Base-by-base conservation (phyloP, 1,284 basidiomycete species). In the Sanguinoderma infundibulare region DNA sequence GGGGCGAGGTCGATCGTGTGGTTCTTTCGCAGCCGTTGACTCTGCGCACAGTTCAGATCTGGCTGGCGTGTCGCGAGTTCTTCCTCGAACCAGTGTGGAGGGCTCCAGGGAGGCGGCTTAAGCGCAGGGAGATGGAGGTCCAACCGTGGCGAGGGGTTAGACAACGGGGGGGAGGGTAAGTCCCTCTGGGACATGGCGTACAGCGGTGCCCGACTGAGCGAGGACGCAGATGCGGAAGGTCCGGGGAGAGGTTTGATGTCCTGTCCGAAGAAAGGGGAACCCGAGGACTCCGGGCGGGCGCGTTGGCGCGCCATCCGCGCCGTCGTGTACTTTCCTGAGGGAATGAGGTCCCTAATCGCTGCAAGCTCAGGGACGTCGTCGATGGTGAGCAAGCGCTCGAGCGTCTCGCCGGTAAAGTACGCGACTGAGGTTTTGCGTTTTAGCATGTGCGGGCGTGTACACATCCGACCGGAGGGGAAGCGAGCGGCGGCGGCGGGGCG, bases 331-430 rank as follows among this genome's bases (percentile, higher is more conserved):
- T 68, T 67, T 24, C 83, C 86, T 5, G 83, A 77, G 0, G 89
- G 87, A 1, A 90, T 82, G 10, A 75, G 42, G 36, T 62, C 54
- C 50, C 69, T 74, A 28, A 90, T 77, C 55, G 81, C 79, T 38
- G 79, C 78, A 22, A 90, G 77, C 20, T 77, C 76, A 12, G 79
- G 78, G 67, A 87, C 77, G 67, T 87, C 83, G 65, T 91, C 87
- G 51, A 92, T 81, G 2, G 88, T 89, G 42, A 79, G 79, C 39
- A 91, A 78, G 47, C 82, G 78, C 70, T 90, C 86, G 28, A 90
- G 83, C 5, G 87, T 88, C 64, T 86, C 83, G 54, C 85, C 80
- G 2, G 87, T 89, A 67, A 86, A 90, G 74, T 91, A 91, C 32
- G 90, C 89, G 65, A 90, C 89, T 91, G 66, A 35, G 26, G 8